Evolutionary conservation across 2,329 filamentous ascomycete species (phyloP).

Genomic region (Monosporascus ibericus): DNA sequence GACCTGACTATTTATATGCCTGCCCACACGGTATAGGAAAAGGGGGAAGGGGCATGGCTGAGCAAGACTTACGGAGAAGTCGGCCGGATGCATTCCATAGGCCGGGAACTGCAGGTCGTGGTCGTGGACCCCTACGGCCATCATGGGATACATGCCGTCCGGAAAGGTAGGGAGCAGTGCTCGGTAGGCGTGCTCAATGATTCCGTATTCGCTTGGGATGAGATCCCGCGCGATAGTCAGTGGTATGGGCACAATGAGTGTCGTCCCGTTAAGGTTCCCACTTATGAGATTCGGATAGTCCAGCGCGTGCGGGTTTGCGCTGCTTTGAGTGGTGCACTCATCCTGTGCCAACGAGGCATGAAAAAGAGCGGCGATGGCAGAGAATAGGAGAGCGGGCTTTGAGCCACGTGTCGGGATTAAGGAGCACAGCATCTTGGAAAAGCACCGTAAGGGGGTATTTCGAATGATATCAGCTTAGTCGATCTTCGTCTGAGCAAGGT

Average conservation of each 20-base stretch:
- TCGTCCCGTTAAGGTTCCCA: conserved; percentile 48
- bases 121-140: conserved; percentile 43
- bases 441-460: no score
- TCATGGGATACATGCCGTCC: conserved; percentile 44
- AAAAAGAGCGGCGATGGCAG: background rate
- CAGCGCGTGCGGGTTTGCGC: conserved; percentile 42
- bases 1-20: no score
- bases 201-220: conserved; percentile 42
- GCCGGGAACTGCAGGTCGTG: conserved; percentile 42
- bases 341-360: background rate
- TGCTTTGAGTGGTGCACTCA: conserved; percentile 22
- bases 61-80: conserved; percentile 38
- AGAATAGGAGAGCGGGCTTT: background rate
- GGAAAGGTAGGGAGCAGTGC: conserved; percentile 43
- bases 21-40: no score
- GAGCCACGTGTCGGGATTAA: conserved; percentile 1
- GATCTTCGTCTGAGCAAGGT: no score
- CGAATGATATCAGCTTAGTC: no score
- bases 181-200: conserved; percentile 43
- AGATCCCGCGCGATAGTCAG: conserved; percentile 37
- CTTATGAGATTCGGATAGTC: conserved; percentile 41
- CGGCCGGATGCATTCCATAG: conserved; percentile 32
- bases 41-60: conserved; percentile 6
- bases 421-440: no score
- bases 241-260: conserved; percentile 45